Base-by-base conservation (phyloP, 179 eudicot species). In the Beta corolliflora region DNA sequence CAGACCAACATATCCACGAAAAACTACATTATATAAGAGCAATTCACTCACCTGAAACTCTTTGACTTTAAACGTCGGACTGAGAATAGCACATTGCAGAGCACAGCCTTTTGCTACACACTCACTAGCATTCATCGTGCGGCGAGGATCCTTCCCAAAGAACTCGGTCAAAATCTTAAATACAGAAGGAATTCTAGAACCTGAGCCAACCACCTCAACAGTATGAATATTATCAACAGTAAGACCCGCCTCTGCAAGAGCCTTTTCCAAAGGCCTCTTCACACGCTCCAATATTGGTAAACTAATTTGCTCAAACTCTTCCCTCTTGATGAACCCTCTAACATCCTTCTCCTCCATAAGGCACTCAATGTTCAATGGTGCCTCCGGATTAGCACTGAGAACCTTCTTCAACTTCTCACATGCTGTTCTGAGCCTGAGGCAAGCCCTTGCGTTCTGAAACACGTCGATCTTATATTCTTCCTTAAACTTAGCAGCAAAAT, bases 121-220 rank as follows among this genome's bases (percentile, higher is more conserved):
- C 83, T 94, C 99, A 83, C 97, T 94, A 12, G 97, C 98, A 89
- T 95, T 95, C 99, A 94, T 95, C 19, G 99, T 92, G 6, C 98
- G 93, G 60, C 97, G 88, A 48, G 99, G 99, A 82, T 94, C 98
- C 89, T 95, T 94, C 14, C 94, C 92, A 75, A 95, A 94, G 84
- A 91, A 95, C 41, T 95, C 98, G 0, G 98, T 94, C 91, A 94
- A 85, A 52, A 91, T 95, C 84, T 84, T 92, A 2, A 92, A 83
- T 19, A 95, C 75, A 10, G 97, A 92, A 44, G 99, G 98, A 81
- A 95, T 91, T 65, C 97, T 91, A 48, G 99, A 95, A 45, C 93
- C 95, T 66, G 99, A 95, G 78, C 98, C 98, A 71, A 95, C 97
- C 73, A 94, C 84, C 87, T 95, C 98, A 75, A 94, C 97, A 6